phyloP scores from a whole-genome alignment of 805 yeast genomes.

The Ogataea naganishii region DNA sequence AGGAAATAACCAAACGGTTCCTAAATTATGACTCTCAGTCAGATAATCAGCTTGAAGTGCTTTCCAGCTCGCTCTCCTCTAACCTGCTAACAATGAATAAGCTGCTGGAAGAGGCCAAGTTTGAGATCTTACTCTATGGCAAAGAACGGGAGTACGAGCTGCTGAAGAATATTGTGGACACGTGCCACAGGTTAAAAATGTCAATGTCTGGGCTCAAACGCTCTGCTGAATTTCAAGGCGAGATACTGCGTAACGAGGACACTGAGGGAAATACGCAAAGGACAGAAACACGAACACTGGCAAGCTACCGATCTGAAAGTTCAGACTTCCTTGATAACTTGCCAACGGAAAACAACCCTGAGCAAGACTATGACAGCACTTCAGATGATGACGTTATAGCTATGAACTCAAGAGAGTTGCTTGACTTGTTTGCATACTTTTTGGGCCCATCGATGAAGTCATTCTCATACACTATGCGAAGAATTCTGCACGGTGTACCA shows the following conservation, averaged over 20 bases:
- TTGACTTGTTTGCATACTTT: conserved; percentile 56
- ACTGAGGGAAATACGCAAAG: neutral
- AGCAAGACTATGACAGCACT: conserved; percentile 17
- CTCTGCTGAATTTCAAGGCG: conserved; percentile 62
- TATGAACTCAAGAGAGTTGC: conserved; percentile 34
- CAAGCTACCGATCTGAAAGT: conserved; percentile 2
- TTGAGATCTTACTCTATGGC: conserved; percentile 49
- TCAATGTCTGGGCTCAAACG: conserved; percentile 60
- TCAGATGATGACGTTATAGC: conserved; percentile 18
- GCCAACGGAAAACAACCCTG: neutral
- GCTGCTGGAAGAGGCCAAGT: conserved; percentile 49
- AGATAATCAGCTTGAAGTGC: conserved; percentile 26
- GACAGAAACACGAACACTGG: conserved; percentile 12
- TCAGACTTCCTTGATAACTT: neutral
- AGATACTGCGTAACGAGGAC: conserved; percentile 30
- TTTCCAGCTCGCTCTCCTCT: conserved; percentile 29
- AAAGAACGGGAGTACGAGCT: conserved; percentile 42
- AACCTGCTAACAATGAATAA: conserved; percentile 30
- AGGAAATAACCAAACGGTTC: conserved; percentile 39
- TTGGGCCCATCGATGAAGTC: conserved; percentile 69
- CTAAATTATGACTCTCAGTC: conserved; percentile 37
- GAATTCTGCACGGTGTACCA: conserved; percentile 51
- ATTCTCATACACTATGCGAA: conserved; percentile 52
- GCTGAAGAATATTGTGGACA: conserved; percentile 37
- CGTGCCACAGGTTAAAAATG: conserved; percentile 42